Percentiles rank a stretch among this genome's conserved stretches.
phyloP scores from a whole-genome alignment of 345 rosid genomes.

The Angophora floribunda region DNA sequence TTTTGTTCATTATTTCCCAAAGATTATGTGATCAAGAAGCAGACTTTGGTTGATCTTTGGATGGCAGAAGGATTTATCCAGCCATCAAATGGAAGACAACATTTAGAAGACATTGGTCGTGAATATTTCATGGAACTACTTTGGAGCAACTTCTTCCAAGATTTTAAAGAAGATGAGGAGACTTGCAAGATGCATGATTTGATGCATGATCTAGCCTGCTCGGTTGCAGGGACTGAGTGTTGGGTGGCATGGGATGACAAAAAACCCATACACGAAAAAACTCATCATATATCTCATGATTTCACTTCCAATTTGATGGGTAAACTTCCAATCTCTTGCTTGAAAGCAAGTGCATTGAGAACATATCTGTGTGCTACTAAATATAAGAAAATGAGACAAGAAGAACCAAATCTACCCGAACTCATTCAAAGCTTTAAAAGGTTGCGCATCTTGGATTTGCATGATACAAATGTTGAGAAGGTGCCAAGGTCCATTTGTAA shows the following conservation, averaged over 20 bases:
- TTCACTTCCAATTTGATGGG: no score
- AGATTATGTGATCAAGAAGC: no score
- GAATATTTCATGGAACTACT: background rate
- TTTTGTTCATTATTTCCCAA: no score
- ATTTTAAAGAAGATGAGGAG: background rate
- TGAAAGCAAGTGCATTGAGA: background rate
- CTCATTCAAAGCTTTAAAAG: background rate
- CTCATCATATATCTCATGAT: background rate
- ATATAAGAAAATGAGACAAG: fast-evolving
- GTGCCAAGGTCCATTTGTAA: background rate
- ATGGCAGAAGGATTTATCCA: background rate
- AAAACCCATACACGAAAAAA: fast-evolving
- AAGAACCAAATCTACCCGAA: background rate
- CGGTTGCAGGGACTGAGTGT: background rate
- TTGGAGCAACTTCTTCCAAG: conserved; percentile 9
- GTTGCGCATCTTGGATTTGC: background rate
- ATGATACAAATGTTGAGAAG: no score
- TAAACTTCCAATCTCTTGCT: fast-evolving
- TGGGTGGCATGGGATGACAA: fast-evolving
- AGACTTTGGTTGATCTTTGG: background rate
- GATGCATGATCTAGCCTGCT: conserved; percentile 7
- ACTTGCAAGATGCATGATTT: conserved; percentile 7
- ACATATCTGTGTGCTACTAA: background rate
- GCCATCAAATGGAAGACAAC: background rate
- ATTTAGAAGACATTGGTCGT: background rate